Conservation (phyloP, 1,139 yeast species). For the Blastobotrys indianensis region DNA sequence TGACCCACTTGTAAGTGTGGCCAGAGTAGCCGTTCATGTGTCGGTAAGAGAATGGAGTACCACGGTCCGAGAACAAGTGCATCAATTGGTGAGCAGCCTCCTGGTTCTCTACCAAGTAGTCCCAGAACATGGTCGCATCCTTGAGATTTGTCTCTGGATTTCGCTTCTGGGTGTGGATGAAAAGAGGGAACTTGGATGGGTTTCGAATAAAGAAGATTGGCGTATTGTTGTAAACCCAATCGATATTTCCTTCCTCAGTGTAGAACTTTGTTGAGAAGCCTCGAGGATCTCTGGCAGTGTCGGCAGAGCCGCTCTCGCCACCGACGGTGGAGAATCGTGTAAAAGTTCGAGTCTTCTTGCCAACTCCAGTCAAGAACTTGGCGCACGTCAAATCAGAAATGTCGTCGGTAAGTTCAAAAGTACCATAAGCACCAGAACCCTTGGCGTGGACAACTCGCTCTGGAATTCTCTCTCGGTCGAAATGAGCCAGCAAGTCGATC, state of each 20-base stretch:
- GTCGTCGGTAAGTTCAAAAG: slow-evolving; percentile 77
- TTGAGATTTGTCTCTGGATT: slow-evolving; percentile 79
- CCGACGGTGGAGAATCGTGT: slow-evolving; percentile 87
- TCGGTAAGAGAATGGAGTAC: slow-evolving; percentile 61
- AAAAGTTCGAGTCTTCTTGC: slow-evolving; percentile 68
- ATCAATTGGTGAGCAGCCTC: slow-evolving; percentile 61
- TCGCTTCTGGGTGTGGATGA: slow-evolving; percentile 85
- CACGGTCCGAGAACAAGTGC: slow-evolving; percentile 64
- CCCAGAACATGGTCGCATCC: slow-evolving; percentile 69
- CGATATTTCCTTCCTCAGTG: slow-evolving; percentile 84
- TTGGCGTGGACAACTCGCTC: slow-evolving; percentile 89
- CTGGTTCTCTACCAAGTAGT: slow-evolving; percentile 56
- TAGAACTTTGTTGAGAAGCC: slow-evolving; percentile 79
- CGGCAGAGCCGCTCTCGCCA: slow-evolving; percentile 80
- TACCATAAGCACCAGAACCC: slow-evolving; percentile 83
- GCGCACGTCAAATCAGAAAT: slow-evolving; percentile 68
- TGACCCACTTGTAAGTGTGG: slow-evolving; percentile 67
- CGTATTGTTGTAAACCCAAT: slow-evolving; percentile 85
- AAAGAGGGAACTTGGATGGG: slow-evolving; percentile 82
- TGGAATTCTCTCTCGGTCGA: slow-evolving; percentile 82
- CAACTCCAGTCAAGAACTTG: slow-evolving; percentile 58
- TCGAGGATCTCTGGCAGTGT: slow-evolving; percentile 85
- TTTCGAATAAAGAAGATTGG: slow-evolving; percentile 84
- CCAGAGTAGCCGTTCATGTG: slow-evolving; percentile 74
- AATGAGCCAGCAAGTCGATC: slow-evolving; percentile 72